A percentile compares a stretch with the other conserved stretches of the same genome.
phyloP scores from a whole-genome alignment of 2,329 filamentous ascomycete species.

The Ploettnerulaceae sp. region DNA sequence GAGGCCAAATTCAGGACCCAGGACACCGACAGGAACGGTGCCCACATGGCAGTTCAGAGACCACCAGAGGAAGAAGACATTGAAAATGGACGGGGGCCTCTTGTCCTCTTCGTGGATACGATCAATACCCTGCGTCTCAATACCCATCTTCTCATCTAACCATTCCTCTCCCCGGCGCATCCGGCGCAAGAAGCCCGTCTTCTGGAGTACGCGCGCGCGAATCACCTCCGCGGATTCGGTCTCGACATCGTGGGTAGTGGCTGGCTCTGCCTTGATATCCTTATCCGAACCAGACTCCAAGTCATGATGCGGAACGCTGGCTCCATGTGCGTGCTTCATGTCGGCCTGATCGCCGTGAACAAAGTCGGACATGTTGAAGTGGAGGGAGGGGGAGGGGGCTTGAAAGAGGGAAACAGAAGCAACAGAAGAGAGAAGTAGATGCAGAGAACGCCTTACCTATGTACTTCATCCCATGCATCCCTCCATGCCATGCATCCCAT shows the following conservation, averaged over 20 bases:
- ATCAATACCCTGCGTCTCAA: slow-evolving; percentile 45
- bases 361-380: slow-evolving; percentile 22
- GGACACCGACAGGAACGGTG: slow-evolving; percentile 38
- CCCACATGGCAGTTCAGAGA: slow-evolving; percentile 40
- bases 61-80: slow-evolving; percentile 43
- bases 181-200: slow-evolving; percentile 20
- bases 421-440: not conserved
- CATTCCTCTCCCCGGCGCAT: slow-evolving; percentile 37
- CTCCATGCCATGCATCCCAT: not conserved
- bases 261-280: slow-evolving; percentile 7
- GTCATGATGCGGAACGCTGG: slow-evolving; percentile 22
- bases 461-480: not conserved
- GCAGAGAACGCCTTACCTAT: not conserved
- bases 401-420: not conserved
- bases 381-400: not conserved
- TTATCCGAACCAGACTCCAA: slow-evolving; percentile 24
- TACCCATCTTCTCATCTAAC: slow-evolving; percentile 42
- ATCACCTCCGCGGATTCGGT: slow-evolving; percentile 19
- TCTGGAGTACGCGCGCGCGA: slow-evolving; percentile 24
- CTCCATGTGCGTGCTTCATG: slow-evolving; percentile 20
- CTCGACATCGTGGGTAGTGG: slow-evolving; percentile 7
- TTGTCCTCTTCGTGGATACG: slow-evolving; percentile 42
- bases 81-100: slow-evolving; percentile 38
- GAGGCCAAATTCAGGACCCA: slow-evolving; percentile 46
- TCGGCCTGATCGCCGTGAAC: slow-evolving; percentile 29